phyloP scores from a whole-genome alignment of 176 grass and related monocot genomes.

The Dendrocalamus sinicus region DNA sequence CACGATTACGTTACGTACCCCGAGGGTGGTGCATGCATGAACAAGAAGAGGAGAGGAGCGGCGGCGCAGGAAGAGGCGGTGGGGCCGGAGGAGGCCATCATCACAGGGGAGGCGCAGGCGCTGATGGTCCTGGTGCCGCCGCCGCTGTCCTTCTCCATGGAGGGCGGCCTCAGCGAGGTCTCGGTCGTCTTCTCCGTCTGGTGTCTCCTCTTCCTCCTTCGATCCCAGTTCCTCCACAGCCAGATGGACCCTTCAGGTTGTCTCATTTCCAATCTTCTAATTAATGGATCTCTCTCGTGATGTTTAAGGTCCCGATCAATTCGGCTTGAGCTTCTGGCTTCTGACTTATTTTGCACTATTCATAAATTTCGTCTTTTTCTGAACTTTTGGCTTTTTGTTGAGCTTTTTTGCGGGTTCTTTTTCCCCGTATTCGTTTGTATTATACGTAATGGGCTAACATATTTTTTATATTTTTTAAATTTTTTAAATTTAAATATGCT shows the following conservation, averaged over 20 bases:
- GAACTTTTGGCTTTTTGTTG: too few species aligned
- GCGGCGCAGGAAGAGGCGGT: conserved; percentile 41
- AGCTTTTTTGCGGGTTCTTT: too few species aligned
- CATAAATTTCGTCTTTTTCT: too few species aligned
- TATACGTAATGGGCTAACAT: too few species aligned
- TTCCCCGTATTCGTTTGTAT: too few species aligned
- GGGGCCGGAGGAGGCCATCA: background rate
- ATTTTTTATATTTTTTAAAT: too few species aligned
- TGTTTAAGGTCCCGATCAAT: too few species aligned
- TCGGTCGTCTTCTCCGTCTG: conserved; percentile 70
- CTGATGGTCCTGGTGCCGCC: background rate
- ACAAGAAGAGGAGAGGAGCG: conserved; percentile 64
- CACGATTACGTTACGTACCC: background rate
- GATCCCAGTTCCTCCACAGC: conserved; percentile 56
- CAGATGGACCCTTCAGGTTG: conserved; percentile 46
- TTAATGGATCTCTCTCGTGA: background rate
- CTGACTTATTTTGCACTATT: too few species aligned
- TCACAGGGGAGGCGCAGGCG: conserved; percentile 7
- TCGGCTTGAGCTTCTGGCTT: too few species aligned
- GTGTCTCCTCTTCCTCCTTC: conserved; percentile 75
- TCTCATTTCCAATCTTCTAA: background rate
- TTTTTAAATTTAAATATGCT: too few species aligned
- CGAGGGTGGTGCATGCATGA: conserved; percentile 52
- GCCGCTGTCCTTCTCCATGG: conserved; percentile 53
- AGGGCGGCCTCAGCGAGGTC: conserved; percentile 69